phyloP scores from a whole-genome alignment of 2,329 filamentous ascomycete genomes.

The Elsinoe arachidis region DNA sequence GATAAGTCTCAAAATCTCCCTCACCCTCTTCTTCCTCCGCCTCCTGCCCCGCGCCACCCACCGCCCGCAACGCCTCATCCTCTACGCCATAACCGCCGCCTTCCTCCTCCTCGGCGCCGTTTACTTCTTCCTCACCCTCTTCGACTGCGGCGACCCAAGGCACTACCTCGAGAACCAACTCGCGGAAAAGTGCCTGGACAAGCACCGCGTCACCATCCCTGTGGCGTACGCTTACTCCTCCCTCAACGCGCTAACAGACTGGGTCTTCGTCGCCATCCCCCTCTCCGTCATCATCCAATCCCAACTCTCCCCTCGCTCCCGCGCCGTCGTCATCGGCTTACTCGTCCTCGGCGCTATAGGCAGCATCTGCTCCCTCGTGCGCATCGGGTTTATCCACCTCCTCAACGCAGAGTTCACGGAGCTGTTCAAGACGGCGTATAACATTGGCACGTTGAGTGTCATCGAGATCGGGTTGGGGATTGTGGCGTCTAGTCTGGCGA shows the following conservation, averaged over 20 bases:
- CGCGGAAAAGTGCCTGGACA: conserved; percentile 17
- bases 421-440: conserved; percentile 21
- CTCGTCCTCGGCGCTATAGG: conserved; percentile 30
- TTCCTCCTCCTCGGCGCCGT: conserved; percentile 29
- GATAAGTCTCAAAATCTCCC: conserved; percentile 36
- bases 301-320: conserved; percentile 33
- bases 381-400: conserved; percentile 21
- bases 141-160: conserved; percentile 26
- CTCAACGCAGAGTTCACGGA: conserved; percentile 16
- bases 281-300: conserved; percentile 33
- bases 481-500: conserved; percentile 25
- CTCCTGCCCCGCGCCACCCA: conserved; percentile 27
- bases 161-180: conserved; percentile 19
- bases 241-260: conserved; percentile 32
- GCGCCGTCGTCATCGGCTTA: conserved; percentile 33
- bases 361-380: conserved; percentile 22
- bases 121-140: conserved; percentile 25
- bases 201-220: conserved; percentile 15
- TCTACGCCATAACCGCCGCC: conserved; percentile 21
- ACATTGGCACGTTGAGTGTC: conserved; percentile 24
- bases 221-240: conserved; percentile 18
- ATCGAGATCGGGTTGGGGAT: conserved; percentile 29
- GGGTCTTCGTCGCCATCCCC: conserved; percentile 32
- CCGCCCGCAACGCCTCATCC: conserved; percentile 23
- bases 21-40: conserved; percentile 38